Conservation (phyloP, 139 green algal species). For the Deuterostichococcus epilithicus region DNA sequence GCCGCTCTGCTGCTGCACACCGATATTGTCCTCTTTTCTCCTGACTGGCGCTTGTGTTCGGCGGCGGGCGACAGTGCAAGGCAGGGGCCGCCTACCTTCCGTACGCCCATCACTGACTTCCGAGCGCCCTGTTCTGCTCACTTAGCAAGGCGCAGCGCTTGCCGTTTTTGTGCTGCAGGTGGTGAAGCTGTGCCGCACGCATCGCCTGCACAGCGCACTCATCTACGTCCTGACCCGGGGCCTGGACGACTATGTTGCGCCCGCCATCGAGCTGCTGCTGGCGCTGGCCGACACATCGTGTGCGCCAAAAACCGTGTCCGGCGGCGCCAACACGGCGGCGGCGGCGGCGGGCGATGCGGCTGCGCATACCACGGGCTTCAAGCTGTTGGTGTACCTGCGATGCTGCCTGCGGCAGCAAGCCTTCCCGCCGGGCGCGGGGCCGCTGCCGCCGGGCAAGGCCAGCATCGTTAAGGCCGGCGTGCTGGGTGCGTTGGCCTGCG, state of each 20-base stretch:
- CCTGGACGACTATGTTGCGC: slow-evolving; percentile 76
- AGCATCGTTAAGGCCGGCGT: background rate
- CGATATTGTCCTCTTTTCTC: background rate
- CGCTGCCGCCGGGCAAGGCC: background rate
- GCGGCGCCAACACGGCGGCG: background rate
- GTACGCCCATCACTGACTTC: no score
- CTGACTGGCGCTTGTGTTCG: no score
- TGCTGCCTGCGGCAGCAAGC: slow-evolving; percentile 36
- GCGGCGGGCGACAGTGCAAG: no score
- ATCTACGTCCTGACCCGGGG: slow-evolving; percentile 68
- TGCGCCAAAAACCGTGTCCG: background rate
- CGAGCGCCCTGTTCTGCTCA: no score
- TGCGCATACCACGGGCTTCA: slow-evolving; percentile 30
- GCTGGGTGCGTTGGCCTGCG: background rate
- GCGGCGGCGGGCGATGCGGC: background rate
- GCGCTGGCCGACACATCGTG: slow-evolving; percentile 7
- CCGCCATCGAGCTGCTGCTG: slow-evolving; percentile 70
- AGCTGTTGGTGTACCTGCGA: slow-evolving; percentile 69
- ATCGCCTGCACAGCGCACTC: slow-evolving; percentile 70
- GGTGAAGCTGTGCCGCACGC: slow-evolving; percentile 64
- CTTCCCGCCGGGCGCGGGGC: slow-evolving; percentile 34
- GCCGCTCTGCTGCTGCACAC: no score
- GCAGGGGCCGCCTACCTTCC: no score
- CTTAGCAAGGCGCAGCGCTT: background rate
- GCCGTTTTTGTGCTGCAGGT: slow-evolving; percentile 39